Percentiles rank a stretch among this genome's conserved stretches.
phyloP scores from a whole-genome alignment of 768 basidiomycete species.

The Tylopilus cervinicoccineus region DNA sequence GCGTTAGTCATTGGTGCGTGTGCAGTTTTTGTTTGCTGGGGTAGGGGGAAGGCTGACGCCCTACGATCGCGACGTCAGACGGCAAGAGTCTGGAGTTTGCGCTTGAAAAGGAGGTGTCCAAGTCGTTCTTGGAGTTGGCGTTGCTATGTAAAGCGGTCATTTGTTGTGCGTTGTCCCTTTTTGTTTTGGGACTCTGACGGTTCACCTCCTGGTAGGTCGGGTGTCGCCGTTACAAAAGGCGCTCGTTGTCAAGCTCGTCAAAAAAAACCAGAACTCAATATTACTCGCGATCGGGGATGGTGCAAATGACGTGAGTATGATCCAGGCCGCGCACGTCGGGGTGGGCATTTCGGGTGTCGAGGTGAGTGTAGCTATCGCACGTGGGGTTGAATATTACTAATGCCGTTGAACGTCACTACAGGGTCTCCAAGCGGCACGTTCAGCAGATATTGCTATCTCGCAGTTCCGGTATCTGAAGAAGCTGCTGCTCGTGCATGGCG shows the following conservation, averaged over 20 bases:
- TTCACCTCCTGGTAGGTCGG: slow-evolving; percentile 54
- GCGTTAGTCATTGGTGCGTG: slow-evolving; percentile 89
- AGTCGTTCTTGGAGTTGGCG: slow-evolving; percentile 89
- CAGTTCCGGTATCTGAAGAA: slow-evolving; percentile 97
- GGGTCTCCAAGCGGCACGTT: slow-evolving; percentile 97
- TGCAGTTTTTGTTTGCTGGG: too few relatives aligned
- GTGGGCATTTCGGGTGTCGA: slow-evolving; percentile 98
- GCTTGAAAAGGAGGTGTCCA: slow-evolving; percentile 87
- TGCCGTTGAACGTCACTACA: slow-evolving; percentile 24
- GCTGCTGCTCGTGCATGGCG: slow-evolving; percentile 91
- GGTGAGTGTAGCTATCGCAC: slow-evolving; percentile 37
- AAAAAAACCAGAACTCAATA: slow-evolving; percentile 91
- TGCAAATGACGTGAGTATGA: slow-evolving; percentile 99
- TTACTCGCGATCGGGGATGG: slow-evolving; percentile 97
- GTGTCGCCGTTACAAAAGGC: slow-evolving; percentile 98
- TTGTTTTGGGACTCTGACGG: background rate
- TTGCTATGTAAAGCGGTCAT: slow-evolving; percentile 99
- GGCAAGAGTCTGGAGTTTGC: slow-evolving; percentile 94
- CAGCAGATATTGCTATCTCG: slow-evolving; percentile 95
- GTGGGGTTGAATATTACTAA: too few relatives aligned
- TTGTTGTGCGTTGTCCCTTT: slow-evolving; percentile 61
- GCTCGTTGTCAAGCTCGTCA: slow-evolving; percentile 96
- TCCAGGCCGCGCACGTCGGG: slow-evolving; percentile 96
- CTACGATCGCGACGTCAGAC: slow-evolving; percentile 43
- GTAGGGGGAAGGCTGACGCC: too few relatives aligned